Percentiles rank a stretch among this genome's conserved stretches.
These are phyloP conservation scores for Ogataea angusta DNA, from an alignment of 805 yeast species.

Conservation along the genomic window DNA sequence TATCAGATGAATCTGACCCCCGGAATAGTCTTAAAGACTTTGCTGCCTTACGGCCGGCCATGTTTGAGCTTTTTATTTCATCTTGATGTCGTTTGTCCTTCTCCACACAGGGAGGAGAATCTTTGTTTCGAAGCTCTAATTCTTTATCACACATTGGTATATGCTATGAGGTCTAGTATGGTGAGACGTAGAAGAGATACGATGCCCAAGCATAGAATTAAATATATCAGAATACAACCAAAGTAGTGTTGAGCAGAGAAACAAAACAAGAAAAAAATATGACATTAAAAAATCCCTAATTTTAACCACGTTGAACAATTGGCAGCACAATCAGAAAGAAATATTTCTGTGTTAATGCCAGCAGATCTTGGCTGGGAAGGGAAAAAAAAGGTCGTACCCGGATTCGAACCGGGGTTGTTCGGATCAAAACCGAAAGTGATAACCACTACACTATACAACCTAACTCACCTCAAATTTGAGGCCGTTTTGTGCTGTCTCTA, in stretches of 20 bases:
- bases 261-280: conserved; percentile 8
- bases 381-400: conserved; percentile 60
- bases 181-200: not conserved
- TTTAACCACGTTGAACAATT: conserved; percentile 5
- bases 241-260: not conserved
- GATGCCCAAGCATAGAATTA: conserved; percentile 7
- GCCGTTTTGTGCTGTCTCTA: conserved; percentile 56
- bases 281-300: conserved; percentile 1
- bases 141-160: conserved; percentile 4
- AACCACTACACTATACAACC: conserved; percentile 72
- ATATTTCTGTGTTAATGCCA: not conserved
- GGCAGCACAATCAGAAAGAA: conserved; percentile 28
- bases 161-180: not conserved
- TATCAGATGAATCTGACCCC: conserved; percentile 27
- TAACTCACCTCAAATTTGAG: conserved; percentile 30
- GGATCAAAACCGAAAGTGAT: conserved; percentile 82
- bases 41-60: conserved; percentile 58
- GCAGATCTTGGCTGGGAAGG: not conserved
- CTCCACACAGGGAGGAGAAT: conserved; percentile 1
- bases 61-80: conserved; percentile 12
- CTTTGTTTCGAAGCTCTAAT: conserved; percentile 1
- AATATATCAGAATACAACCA: not conserved
- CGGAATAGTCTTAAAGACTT: conserved; percentile 53
- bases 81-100: conserved; percentile 5
- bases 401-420: conserved; percentile 81